A percentile compares a stretch with the other conserved stretches of the same genome.
Conservation (phyloP, 164 flowering plant genomes). For the Nymphaea thermarum region DNA sequence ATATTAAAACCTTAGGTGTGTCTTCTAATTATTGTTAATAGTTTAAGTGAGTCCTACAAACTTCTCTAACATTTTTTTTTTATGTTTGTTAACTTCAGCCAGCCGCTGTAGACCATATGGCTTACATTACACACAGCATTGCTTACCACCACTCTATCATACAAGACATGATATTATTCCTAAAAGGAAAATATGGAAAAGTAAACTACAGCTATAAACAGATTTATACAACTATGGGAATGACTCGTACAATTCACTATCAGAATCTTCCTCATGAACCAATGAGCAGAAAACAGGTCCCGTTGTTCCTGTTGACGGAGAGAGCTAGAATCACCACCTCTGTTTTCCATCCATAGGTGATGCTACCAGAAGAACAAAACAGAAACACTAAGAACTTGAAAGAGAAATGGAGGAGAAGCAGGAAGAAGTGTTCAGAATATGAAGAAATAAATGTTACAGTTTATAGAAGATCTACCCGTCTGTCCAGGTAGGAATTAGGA, state of each 20-base stretch:
- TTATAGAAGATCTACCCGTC: conserved; percentile 48
- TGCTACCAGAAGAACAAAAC: not conserved
- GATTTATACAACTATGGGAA: not conserved
- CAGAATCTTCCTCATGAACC: conserved; percentile 80
- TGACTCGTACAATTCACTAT: conserved; percentile 59
- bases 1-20: no score
- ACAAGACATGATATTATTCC: not conserved
- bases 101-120: no score
- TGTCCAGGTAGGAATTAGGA: conserved; percentile 87
- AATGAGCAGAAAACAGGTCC: conserved; percentile 95
- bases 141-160: not conserved
- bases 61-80: no score
- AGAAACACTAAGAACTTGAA: not conserved
- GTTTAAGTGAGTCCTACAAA: no score
- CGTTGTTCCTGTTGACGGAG: conserved; percentile 52
- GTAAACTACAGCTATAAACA: not conserved
- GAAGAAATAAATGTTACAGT: conserved; percentile 7
- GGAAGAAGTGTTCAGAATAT: not conserved
- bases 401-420: not conserved
- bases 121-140: no score
- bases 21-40: no score
- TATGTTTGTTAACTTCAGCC: no score
- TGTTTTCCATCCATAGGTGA: conserved; percentile 38
- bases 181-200: not conserved
- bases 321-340: conserved; percentile 21